Evolutionary conservation across 2,329 filamentous ascomycete species (phyloP).

Genomic region (Botryotinia convoluta): DNA sequence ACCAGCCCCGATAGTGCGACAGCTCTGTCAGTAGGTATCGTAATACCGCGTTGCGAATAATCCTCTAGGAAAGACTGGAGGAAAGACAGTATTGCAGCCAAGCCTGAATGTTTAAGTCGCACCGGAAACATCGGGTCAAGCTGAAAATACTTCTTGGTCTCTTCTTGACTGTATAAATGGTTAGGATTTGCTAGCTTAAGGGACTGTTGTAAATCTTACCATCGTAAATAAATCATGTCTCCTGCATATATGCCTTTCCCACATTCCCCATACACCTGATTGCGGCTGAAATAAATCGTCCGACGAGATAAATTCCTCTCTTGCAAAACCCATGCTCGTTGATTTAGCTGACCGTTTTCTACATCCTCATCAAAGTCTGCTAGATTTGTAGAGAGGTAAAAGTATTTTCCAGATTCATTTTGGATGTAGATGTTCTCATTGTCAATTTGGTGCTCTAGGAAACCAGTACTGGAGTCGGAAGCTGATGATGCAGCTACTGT

Average conservation of each 20-base stretch:
- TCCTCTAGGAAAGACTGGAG: conserved; percentile 29
- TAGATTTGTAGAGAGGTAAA: not conserved
- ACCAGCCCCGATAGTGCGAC: conserved; percentile 1
- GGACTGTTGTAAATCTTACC: conserved; percentile 23
- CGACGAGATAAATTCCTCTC: conserved; percentile 41
- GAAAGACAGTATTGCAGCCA: too few relatives aligned
- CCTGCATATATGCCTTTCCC: conserved; percentile 37
- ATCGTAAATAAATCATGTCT: conserved; percentile 38
- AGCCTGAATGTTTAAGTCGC: conserved; percentile 22
- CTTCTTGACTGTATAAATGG: not conserved
- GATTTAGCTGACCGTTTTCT: conserved; percentile 36
- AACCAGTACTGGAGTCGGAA: not conserved
- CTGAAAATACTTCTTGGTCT: too few relatives aligned
- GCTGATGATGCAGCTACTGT: conserved; percentile 6
- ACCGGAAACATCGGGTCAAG: conserved; percentile 27
- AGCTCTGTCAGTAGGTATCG: conserved; percentile 4
- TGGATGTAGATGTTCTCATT: conserved; percentile 4
- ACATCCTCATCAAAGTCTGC: conserved; percentile 40
- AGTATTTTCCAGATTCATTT: too few relatives aligned
- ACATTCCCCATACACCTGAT: conserved; percentile 43
- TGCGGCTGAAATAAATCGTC: conserved; percentile 40
- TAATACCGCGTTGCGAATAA: not conserved
- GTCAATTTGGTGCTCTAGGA: not conserved
- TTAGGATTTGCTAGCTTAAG: not conserved
- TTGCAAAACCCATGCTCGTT: conserved; percentile 44